Base-by-base conservation (phyloP, 2,329 filamentous ascomycete species). In the Pseudocercospora macadamiae region DNA sequence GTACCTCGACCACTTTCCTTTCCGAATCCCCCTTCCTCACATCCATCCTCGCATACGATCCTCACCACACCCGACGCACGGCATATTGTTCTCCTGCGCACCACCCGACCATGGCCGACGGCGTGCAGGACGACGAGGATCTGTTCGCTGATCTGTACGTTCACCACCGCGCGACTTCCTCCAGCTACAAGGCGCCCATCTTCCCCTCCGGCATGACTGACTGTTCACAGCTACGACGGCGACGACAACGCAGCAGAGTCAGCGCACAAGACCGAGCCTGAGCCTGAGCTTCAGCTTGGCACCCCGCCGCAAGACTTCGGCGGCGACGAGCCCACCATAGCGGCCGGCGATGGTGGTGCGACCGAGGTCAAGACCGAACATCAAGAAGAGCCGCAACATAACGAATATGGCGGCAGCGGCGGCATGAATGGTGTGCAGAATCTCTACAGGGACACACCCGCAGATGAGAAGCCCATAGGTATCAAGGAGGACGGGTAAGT, bases 401-500 rank as follows among this genome's bases (percentile, higher is more conserved):
- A 49, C 18, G 21, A 30, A 4, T 34, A 32, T 12, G 47, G 26
- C 12, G 47, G 47, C 25, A 68, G 62, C 12, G 47, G 47, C 25
- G 68, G 62, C 9, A 72, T 70, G 60, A 68, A 67, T 54, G 62
- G 59, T 18, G 51, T 65, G 32, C 59, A 65, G 16, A 64, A 67
- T 32, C 71, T 70, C 34, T 71, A 71, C 57, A 70, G 70, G 19
- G 55, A 60, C 49, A 67, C 63, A 44, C 67, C 67, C 9, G 66
- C 62, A 51, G 75, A 80, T 55, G 77, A 79, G 60, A 76, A 76
- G 30, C 76, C 77, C 60, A 86, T 89, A 62, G 89, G 87, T 61
- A 90, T 93, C 57, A 96, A 96, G 77, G 91, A 96, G 85, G 91
- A 96, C 73, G 91, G 91, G 91, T 96, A 87, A 93, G 91, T 74